phyloP scores from a whole-genome alignment of 148 eudicot species.

The Fagopyrum homotropicum region DNA sequence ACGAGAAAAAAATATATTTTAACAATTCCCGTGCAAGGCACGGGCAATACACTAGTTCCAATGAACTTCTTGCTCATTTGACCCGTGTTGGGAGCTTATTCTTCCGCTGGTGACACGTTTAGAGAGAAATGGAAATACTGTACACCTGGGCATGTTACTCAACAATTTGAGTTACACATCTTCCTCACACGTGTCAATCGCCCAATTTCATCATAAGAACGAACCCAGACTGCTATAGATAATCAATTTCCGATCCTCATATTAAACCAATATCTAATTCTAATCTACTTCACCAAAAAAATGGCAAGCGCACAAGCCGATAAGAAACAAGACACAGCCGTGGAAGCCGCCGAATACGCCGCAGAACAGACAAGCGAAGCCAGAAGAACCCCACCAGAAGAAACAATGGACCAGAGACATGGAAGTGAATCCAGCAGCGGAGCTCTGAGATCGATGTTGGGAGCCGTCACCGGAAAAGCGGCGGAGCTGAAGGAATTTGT shows the following conservation, averaged over 20 bases:
- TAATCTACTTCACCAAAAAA: neutral
- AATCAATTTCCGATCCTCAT: neutral
- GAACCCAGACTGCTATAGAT: neutral
- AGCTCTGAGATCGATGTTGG: neutral
- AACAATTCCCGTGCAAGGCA: no score
- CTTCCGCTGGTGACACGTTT: no score
- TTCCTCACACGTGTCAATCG: neutral
- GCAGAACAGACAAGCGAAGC: neutral
- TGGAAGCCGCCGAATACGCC: constrained; percentile 1
- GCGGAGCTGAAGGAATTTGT: neutral
- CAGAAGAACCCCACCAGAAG: neutral
- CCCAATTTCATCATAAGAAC: neutral
- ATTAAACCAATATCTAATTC: neutral
- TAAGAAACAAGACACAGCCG: neutral
- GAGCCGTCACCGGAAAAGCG: neutral
- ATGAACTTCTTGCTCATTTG: no score
- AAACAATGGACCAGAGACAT: neutral
- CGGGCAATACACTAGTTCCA: no score
- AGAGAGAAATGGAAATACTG: no score
- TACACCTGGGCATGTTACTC: no score
- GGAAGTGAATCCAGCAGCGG: neutral
- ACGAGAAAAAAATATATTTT: no score
- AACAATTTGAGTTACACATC: neutral
- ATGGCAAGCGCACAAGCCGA: neutral
- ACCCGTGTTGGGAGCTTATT: no score